Conservation (phyloP, 768 basidiomycete species). For the Sistotremastrum suecicum region DNA sequence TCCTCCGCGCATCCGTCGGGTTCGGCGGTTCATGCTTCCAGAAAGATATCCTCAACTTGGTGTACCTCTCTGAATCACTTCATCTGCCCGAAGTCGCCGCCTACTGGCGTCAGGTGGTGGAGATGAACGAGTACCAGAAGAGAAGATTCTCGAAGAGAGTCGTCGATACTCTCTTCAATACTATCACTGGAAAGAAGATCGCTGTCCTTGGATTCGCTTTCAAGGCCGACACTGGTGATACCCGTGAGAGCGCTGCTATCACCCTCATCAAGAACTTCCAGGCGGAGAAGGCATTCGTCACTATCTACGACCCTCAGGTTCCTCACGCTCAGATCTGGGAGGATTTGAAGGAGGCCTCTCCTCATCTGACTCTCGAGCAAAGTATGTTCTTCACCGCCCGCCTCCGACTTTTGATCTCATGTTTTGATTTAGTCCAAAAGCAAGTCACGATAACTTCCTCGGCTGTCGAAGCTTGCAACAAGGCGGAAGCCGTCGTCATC, state of each 20-base stretch:
- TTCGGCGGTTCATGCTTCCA: constrained; percentile 99
- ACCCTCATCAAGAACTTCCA: constrained; percentile 90
- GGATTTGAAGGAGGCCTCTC: constrained; percentile 58
- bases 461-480: constrained; percentile 77
- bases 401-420: neutral
- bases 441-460: constrained; percentile 66
- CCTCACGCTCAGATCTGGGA: constrained; percentile 75
- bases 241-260: constrained; percentile 93
- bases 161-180: constrained; percentile 96
- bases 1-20: constrained; percentile 89
- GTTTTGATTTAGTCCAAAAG: constrained; percentile 52
- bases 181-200: constrained; percentile 91
- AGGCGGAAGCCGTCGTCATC: constrained; percentile 87
- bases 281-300: constrained; percentile 73
- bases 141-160: constrained; percentile 88
- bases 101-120: constrained; percentile 95
- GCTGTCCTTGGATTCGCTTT: constrained; percentile 97
- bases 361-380: constrained; percentile 42
- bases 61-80: constrained; percentile 88
- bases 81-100: constrained; percentile 94
- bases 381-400: constrained; percentile 31
- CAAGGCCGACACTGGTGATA: constrained; percentile 99
- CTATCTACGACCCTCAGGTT: constrained; percentile 89
- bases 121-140: constrained; percentile 99
- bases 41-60: constrained; percentile 98